Conservation (phyloP, 2,329 filamentous ascomycete species). For the Alternaria triticina region DNA sequence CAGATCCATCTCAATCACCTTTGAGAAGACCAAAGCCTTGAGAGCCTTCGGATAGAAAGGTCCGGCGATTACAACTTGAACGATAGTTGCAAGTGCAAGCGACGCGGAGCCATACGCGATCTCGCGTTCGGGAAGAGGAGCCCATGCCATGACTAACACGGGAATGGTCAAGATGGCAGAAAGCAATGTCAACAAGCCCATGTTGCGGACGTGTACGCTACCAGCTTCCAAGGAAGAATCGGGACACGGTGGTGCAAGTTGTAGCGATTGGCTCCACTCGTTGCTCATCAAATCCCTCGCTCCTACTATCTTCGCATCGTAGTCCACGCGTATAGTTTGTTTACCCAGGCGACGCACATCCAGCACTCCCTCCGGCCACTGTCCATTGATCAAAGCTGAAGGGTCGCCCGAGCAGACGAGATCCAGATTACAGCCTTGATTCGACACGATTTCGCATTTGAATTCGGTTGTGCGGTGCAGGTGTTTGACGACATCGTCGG, state of each 20-base stretch:
- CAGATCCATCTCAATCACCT: slow-evolving; percentile 72
- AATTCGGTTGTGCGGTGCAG: slow-evolving; percentile 68
- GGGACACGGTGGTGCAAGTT: slow-evolving; percentile 56
- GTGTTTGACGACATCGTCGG: slow-evolving; percentile 55
- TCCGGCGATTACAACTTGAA: slow-evolving; percentile 68
- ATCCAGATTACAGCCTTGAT: slow-evolving; percentile 33
- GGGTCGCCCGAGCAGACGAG: slow-evolving; percentile 20
- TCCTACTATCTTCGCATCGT: slow-evolving; percentile 57
- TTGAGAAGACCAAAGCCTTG: slow-evolving; percentile 64
- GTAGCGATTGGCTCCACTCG: slow-evolving; percentile 30
- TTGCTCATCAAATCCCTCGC: slow-evolving; percentile 55
- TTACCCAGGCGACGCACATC: slow-evolving; percentile 23
- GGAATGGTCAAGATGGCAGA: slow-evolving; percentile 50
- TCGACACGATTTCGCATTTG: slow-evolving; percentile 55
- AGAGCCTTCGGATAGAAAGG: slow-evolving; percentile 73
- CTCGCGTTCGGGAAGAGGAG: slow-evolving; percentile 57
- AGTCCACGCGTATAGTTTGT: slow-evolving; percentile 50
- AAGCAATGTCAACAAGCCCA: slow-evolving; percentile 50
- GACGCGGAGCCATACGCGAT: slow-evolving; percentile 62
- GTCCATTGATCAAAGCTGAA: slow-evolving; percentile 11
- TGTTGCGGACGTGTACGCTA: slow-evolving; percentile 60
- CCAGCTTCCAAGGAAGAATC: slow-evolving; percentile 59
- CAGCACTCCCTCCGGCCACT: slow-evolving; percentile 33
- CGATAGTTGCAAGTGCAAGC: slow-evolving; percentile 68
- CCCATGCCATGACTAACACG: slow-evolving; percentile 71